A percentile compares a stretch with the other conserved stretches of the same genome.
Evolutionary conservation across 192 early-diverging fungal genomes (phyloP).

Genomic region (Gigaspora rosea): DNA sequence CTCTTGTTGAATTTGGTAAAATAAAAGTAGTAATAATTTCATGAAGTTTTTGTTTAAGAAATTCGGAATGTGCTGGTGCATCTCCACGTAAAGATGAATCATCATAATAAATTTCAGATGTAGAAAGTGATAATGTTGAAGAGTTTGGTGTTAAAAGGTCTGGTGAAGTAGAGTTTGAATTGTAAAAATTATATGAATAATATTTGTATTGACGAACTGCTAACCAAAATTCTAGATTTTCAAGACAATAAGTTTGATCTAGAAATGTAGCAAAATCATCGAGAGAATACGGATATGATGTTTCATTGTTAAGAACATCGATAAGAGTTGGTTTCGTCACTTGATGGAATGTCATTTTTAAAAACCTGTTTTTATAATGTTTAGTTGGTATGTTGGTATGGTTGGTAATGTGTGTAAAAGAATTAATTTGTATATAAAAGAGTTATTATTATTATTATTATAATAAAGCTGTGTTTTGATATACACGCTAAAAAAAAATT

Average conservation of each 20-base stretch:
- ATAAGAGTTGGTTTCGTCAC: slow-evolving; percentile 28
- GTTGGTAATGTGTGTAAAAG: neutral
- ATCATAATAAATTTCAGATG: neutral
- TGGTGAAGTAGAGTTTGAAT: neutral
- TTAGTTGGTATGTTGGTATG: neutral
- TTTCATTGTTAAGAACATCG: slow-evolving; percentile 32
- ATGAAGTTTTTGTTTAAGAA: slow-evolving; percentile 32
- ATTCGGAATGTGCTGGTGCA: slow-evolving; percentile 24
- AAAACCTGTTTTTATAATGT: neutral
- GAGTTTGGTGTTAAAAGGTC: neutral
- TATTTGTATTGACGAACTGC: slow-evolving; percentile 37
- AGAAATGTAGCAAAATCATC: slow-evolving; percentile 36
- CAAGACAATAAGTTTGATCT: slow-evolving; percentile 38
- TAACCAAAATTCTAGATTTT: slow-evolving; percentile 40
- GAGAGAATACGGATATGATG: slow-evolving; percentile 31
- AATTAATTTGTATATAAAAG: too few species aligned
- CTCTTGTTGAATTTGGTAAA: slow-evolving; percentile 27
- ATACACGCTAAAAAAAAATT: too few species aligned
- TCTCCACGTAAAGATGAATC: neutral
- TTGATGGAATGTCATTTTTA: neutral
- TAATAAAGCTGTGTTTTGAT: too few species aligned
- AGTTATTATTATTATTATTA: too few species aligned
- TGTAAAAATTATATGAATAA: slow-evolving; percentile 17
- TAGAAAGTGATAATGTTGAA: neutral
- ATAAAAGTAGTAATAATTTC: slow-evolving; percentile 32